Percentiles rank a stretch among this genome's conserved stretches.
These are phyloP conservation scores for Colletotrichum cordylinicola DNA, from an alignment of 2,329 filamentous ascomycete species.

Conservation along the genomic window DNA sequence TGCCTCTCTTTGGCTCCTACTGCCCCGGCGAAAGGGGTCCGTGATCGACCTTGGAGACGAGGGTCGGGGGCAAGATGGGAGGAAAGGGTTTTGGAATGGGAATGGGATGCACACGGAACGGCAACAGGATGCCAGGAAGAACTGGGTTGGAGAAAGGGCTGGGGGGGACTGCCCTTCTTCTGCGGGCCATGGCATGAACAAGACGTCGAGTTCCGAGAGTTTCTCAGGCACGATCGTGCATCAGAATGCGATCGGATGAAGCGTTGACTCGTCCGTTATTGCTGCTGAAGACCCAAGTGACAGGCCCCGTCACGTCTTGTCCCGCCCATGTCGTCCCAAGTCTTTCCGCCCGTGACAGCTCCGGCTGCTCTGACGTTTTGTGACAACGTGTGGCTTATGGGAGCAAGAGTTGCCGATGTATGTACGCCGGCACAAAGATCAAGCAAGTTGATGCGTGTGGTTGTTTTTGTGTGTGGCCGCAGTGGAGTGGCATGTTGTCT, in stretches of 20 bases:
- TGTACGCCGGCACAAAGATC: not conserved
- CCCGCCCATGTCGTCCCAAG: slow-evolving; percentile 13
- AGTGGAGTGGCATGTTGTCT: not conserved
- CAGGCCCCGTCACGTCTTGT: slow-evolving; percentile 5
- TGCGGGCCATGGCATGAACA: slow-evolving; percentile 17
- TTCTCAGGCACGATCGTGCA: slow-evolving; percentile 14
- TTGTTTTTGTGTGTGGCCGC: not conserved
- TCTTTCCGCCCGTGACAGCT: slow-evolving; percentile 1
- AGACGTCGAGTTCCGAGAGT: slow-evolving; percentile 15
- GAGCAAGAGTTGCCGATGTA: not conserved
- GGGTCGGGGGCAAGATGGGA: slow-evolving; percentile 8
- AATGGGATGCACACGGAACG: slow-evolving; percentile 18
- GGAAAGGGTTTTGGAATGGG: slow-evolving; percentile 7
- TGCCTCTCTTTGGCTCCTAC: slow-evolving; percentile 9
- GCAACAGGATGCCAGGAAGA: slow-evolving; percentile 11
- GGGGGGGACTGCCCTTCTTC: not conserved
- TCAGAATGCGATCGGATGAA: slow-evolving; percentile 15
- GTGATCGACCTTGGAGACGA: slow-evolving; percentile 24
- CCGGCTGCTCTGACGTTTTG: slow-evolving; percentile 10
- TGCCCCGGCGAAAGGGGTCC: slow-evolving; percentile 17
- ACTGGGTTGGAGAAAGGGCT: not conserved
- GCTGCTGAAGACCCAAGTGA: not conserved
- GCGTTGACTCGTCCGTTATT: slow-evolving; percentile 18
- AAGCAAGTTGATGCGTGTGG: not conserved
- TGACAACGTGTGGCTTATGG: not conserved